Evolutionary conservation across 2,329 filamentous ascomycete species (phyloP), one percentile per base, ranked within the genome.

Genomic region (Colletotrichum orchidophilum): DNA sequence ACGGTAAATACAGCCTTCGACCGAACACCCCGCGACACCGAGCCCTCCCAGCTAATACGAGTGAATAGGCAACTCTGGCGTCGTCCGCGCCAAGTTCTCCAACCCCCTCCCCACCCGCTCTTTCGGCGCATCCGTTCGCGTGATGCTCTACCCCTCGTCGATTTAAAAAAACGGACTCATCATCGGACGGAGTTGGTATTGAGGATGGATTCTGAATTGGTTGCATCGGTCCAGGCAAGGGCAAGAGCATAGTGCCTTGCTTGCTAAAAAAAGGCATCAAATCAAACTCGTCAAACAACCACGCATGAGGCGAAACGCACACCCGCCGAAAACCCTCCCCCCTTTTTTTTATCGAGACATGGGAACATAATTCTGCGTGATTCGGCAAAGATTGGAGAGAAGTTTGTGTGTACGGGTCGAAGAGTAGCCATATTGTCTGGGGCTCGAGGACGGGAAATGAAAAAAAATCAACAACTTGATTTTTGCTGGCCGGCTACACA

Each of bases 111-210:
- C 96, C 83, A 91, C 96, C 81, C 95, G 95, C 90, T 95, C 94
- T 83, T 98, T 98, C 90, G 95, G 95, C 87, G 94, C 95, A 84
- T 95, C 94, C 81, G 93, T 97, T 88, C 93, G 95, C 87, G 91
- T 97, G 87, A 97, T 97, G 95, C 90, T 97, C 87, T 97, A 97
- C 91, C 95, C 95, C 86, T 97, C 94, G 83, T 95, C 94, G 88
- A 96, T 98, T 93, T 97, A 96, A 93, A 86, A 81, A 81, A 81
- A 81, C 64, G 57, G 76, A 81, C 83, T 72, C 68, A 52, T 63
- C 74, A 78, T 78, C 82, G 84, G 83, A 83, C 83, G 87, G 87
- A 89, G 87, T 89, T 90, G 87, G 87, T 87, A 85, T 84, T 88
- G 85, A 85, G 84, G 85, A 86, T 85, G 87, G 87, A 89, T 89